Evolutionary conservation across 495 filamentous ascomycete genomes (phyloP), one percentile per base, ranked within the genome.

Genomic region (Hypomontagnella submonticulosa): DNA sequence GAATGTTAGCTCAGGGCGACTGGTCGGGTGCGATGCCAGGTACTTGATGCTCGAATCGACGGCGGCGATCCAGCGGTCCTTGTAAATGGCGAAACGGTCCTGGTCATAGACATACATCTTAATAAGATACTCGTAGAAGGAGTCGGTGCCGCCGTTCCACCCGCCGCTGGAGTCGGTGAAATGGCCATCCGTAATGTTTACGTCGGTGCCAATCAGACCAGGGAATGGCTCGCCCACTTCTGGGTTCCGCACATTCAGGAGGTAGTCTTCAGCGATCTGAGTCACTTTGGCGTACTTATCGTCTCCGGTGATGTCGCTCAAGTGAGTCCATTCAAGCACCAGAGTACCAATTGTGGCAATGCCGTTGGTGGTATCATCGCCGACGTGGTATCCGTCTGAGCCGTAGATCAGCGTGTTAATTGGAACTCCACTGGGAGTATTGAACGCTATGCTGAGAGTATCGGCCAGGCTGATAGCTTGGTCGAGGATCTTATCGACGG

Each of bases 71-170:
- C 93, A 97, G 57, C 88, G 84, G 63, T 92, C 88, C 57, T 79
- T 83, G 77, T 92, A 92, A 1, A 71, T 32, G 8, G 53, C 76
- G 64, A 89, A 96, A 7, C 87, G 84, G 33, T 75, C 54, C 9
- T 88, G 82, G 71, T 93, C 89, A 71, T 96, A 96, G 62, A 96
- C 76, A 67, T 88, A 96, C 91, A 95, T 94, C 81, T 97, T 97
- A 73, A 97, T 89, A 19, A 96, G 83, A 66, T 97, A 97, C 78
- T 97, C 92, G 75, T 96, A 97, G 78, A 88, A 95, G 19, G 86
- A 90, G 75, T 97, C 93, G 42, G 84, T 85, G 8, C 91, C 89
- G 46, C 90, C 92, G 61, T 87, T 84, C 93, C 93, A 97, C 18
- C 90, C 88, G 41, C 93, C 92, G 8, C 57, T 60, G 13, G 83